Conservation (phyloP, 2,329 filamentous ascomycete genomes). For the Fusarium citri region DNA sequence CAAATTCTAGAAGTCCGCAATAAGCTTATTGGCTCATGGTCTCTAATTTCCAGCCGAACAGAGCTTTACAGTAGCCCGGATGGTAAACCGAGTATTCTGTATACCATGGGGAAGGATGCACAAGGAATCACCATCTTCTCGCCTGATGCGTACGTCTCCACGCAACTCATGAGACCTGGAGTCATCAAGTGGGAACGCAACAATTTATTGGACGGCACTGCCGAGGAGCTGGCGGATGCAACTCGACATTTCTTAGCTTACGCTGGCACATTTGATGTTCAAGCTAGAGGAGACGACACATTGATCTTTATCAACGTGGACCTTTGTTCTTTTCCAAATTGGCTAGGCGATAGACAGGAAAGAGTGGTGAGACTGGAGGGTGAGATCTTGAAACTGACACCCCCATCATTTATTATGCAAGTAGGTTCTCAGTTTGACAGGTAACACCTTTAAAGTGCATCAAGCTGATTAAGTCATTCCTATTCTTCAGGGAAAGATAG, state of each 20-base stretch:
- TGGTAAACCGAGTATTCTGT: background rate
- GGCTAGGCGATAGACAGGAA: conserved; percentile 1
- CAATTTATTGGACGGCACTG: background rate
- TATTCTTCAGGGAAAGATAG: background rate
- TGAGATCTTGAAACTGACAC: conserved; percentile 2
- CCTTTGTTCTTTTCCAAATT: background rate
- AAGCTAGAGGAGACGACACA: background rate
- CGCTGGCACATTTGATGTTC: conserved; percentile 2
- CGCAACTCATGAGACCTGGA: conserved; percentile 2
- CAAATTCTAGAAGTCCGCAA: background rate
- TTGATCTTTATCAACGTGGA: conserved; percentile 1
- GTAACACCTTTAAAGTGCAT: background rate
- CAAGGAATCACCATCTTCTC: background rate
- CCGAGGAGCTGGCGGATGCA: background rate
- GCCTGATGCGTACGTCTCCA: background rate
- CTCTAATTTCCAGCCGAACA: conserved; percentile 5
- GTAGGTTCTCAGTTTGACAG: background rate
- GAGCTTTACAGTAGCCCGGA: conserved; percentile 1
- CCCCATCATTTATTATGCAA: conserved; percentile 1
- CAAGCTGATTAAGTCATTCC: background rate
- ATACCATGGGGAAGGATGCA: background rate
- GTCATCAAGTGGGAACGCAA: background rate
- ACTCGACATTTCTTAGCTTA: background rate
- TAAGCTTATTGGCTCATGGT: conserved; percentile 3
- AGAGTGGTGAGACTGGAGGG: background rate